Evolutionary conservation across 352 stramenopile species (phyloP).

Genomic region (Pythium guiyangense): DNA sequence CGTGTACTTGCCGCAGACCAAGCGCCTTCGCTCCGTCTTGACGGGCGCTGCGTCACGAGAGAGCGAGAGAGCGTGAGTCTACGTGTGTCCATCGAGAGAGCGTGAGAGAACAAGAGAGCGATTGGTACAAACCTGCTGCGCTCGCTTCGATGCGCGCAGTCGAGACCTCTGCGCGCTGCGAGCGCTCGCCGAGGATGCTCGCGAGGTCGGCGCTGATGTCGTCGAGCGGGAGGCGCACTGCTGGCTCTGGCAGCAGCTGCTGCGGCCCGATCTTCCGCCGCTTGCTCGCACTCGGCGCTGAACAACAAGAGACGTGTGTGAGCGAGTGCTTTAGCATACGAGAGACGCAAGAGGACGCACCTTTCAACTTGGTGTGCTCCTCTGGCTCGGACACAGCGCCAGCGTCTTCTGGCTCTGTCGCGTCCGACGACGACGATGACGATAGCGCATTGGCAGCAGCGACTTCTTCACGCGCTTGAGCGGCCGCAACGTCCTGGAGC

Average conservation of each 20-base stretch:
- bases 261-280: conserved; percentile 36
- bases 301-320: not conserved
- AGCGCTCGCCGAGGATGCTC: conserved; percentile 37
- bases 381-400: conserved; percentile 4
- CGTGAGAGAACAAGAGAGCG: conserved; percentile 6
- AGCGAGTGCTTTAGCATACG: not conserved
- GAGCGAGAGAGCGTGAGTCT: no score
- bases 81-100: no score
- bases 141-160: conserved; percentile 17
- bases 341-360: not conserved
- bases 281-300: conserved; percentile 25
- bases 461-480: conserved; percentile 14
- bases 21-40: conserved; percentile 41
- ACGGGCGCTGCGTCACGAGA: conserved; percentile 36
- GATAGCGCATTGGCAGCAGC: not conserved
- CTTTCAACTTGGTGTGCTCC: conserved; percentile 6
- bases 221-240: conserved; percentile 47
- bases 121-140: conserved; percentile 21
- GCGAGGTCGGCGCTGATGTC: conserved; percentile 53
- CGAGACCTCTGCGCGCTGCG: conserved; percentile 20
- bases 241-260: conserved; percentile 29
- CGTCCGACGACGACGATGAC: conserved; percentile 1
- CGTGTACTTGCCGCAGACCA: conserved; percentile 66
- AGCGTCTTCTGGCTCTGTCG: conserved; percentile 7
- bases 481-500: conserved; percentile 33